Percentiles rank a stretch among this genome's conserved stretches.
Evolutionary conservation across 352 stramenopile genomes (phyloP).

Genomic region (Pythium angustatum): DNA sequence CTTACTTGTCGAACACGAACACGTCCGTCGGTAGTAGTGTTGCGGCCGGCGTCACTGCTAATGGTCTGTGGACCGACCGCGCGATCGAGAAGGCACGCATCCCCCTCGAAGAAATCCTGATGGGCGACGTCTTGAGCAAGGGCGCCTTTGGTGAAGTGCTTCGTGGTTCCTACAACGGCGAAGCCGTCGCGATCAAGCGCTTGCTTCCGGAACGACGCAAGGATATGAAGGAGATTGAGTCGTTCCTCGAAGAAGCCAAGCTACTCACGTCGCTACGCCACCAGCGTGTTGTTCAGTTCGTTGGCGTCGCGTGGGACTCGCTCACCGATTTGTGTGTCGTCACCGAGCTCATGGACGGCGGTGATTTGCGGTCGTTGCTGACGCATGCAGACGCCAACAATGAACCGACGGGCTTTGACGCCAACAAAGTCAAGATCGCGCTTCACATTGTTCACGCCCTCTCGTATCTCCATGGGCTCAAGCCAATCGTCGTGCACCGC

Average conservation of each 20-base stretch:
- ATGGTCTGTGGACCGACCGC: background rate
- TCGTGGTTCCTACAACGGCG: constrained; percentile 33
- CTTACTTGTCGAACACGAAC: too few relatives aligned
- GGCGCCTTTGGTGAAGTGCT: constrained; percentile 53
- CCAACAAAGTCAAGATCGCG: constrained; percentile 17
- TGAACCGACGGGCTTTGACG: constrained; percentile 4
- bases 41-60: background rate
- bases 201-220: constrained; percentile 31
- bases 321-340: constrained; percentile 39
- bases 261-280: constrained; percentile 44
- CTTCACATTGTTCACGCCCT: constrained; percentile 6
- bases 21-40: background rate
- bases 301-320: constrained; percentile 36
- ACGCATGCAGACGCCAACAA: constrained; percentile 4
- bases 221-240: constrained; percentile 32
- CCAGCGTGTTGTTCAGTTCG: constrained; percentile 33
- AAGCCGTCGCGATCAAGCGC: constrained; percentile 46
- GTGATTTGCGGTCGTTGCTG: constrained; percentile 36
- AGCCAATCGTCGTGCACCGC: constrained; percentile 5
- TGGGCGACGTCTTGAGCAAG: constrained; percentile 30
- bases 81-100: constrained; percentile 9
- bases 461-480: constrained; percentile 10
- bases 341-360: constrained; percentile 45
- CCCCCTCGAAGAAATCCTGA: constrained; percentile 8
- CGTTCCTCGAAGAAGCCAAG: constrained; percentile 45